Evolutionary conservation across 345 rosid species (phyloP).

Genomic region (Rhodamnia rubescens): DNA sequence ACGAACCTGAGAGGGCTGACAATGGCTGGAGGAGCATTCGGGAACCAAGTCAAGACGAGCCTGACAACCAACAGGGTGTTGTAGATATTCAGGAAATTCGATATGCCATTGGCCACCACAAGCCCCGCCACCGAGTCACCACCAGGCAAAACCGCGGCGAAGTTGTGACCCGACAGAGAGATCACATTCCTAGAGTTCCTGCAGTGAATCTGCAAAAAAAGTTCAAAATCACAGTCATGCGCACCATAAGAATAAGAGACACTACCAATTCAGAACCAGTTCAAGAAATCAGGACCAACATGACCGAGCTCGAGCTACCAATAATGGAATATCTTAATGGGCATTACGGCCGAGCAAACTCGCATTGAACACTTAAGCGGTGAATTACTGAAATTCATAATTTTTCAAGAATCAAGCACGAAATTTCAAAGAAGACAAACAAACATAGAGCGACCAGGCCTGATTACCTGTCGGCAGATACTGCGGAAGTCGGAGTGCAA

Average conservation of each 20-base stretch:
- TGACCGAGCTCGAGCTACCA: background rate
- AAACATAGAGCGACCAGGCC: background rate
- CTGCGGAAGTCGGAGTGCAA: constrained; percentile 30
- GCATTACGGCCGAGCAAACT: background rate
- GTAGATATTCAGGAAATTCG: constrained; percentile 72
- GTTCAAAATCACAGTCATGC: background rate
- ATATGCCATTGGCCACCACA: constrained; percentile 76
- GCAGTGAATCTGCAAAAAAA: constrained; percentile 26
- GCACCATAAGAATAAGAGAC: background rate
- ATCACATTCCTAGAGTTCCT: constrained; percentile 21
- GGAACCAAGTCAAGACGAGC: constrained; percentile 97
- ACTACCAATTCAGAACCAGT: background rate
- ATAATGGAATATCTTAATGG: background rate
- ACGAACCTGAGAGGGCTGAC: constrained; percentile 82
- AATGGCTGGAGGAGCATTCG: constrained; percentile 88
- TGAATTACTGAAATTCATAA: background rate
- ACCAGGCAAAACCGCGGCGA: constrained; percentile 83
- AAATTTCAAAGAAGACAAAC: too few species aligned
- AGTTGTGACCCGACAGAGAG: constrained; percentile 38
- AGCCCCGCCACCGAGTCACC: constrained; percentile 85
- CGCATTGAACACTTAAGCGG: background rate
- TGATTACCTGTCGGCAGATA: constrained; percentile 35
- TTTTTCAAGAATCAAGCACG: background rate
- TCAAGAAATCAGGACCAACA: background rate
- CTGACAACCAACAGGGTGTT: constrained; percentile 67